Conservation (phyloP, 2,329 filamentous ascomycete species). For the Neoarthrinium moseri region DNA sequence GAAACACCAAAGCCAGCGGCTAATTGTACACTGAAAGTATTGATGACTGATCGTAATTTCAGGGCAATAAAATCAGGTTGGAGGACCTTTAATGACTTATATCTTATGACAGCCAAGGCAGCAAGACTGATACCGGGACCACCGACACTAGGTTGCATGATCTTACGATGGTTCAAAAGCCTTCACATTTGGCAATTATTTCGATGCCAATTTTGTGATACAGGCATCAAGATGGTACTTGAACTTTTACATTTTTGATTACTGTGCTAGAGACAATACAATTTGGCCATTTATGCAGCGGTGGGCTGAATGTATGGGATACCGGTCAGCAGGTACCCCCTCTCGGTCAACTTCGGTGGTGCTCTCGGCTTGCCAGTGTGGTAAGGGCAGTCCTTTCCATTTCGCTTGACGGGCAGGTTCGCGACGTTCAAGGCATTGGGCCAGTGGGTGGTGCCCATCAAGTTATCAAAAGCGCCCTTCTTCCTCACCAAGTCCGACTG, state of each 20-base stretch:
- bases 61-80: too few relatives aligned
- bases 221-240: too few relatives aligned
- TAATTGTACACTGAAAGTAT: too few relatives aligned
- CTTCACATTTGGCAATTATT: background rate
- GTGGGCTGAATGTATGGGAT: conserved; percentile 39
- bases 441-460: conserved; percentile 41
- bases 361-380: conserved; percentile 30
- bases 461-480: conserved; percentile 36
- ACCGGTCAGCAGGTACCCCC: conserved; percentile 44
- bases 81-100: too few relatives aligned
- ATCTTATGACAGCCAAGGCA: too few relatives aligned
- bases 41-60: too few relatives aligned
- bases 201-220: too few relatives aligned
- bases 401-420: conserved; percentile 12
- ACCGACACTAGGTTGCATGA: too few relatives aligned
- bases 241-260: too few relatives aligned
- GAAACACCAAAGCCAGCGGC: too few relatives aligned
- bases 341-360: conserved; percentile 38
- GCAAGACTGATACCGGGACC: too few relatives aligned
- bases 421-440: conserved; percentile 28
- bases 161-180: background rate
- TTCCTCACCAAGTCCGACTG: conserved; percentile 39
- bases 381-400: conserved; percentile 21
- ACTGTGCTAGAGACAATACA: too few relatives aligned
- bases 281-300: background rate